phyloP scores from a whole-genome alignment of 2,329 filamentous ascomycete species.

The Trichoderma sp. region DNA sequence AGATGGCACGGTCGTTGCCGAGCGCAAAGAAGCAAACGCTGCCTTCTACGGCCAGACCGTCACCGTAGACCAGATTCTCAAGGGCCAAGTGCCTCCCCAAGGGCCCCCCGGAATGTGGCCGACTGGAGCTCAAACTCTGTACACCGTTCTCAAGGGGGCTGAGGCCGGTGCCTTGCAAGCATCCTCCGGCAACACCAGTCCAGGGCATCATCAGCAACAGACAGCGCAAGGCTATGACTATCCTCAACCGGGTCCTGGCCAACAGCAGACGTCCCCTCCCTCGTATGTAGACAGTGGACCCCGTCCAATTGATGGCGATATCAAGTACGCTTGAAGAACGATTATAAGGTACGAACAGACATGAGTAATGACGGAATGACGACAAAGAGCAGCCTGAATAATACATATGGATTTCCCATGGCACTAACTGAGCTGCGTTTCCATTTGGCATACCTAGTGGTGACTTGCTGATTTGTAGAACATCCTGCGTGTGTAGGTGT shows the following conservation, averaged over 20 bases:
- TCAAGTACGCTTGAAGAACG: conserved; percentile 26
- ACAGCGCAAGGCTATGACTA: background rate
- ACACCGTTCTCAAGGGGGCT: conserved; percentile 40
- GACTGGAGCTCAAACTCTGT: conserved; percentile 37
- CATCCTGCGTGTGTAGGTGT: background rate
- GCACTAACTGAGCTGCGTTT: background rate
- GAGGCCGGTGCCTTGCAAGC: conserved; percentile 36
- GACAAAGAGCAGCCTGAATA: background rate
- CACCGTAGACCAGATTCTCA: conserved; percentile 51
- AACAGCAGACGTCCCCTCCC: conserved; percentile 4
- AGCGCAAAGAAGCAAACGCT: conserved; percentile 85
- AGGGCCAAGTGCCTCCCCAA: conserved; percentile 43
- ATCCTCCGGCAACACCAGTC: conserved; percentile 10
- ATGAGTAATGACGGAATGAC: conserved; percentile 1
- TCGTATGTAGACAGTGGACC: conserved; percentile 19
- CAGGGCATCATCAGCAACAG: conserved; percentile 9
- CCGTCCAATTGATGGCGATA: conserved; percentile 25
- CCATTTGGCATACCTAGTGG: background rate
- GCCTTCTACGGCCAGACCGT: conserved; percentile 74
- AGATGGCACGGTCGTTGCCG: conserved; percentile 83
- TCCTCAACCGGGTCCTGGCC: conserved; percentile 3
- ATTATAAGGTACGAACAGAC: background rate
- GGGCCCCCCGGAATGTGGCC: conserved; percentile 39
- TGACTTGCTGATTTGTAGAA: background rate
- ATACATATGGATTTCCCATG: background rate